phyloP scores from a whole-genome alignment of 805 yeast genomes.

The Myxozyma lipomycoides region DNA sequence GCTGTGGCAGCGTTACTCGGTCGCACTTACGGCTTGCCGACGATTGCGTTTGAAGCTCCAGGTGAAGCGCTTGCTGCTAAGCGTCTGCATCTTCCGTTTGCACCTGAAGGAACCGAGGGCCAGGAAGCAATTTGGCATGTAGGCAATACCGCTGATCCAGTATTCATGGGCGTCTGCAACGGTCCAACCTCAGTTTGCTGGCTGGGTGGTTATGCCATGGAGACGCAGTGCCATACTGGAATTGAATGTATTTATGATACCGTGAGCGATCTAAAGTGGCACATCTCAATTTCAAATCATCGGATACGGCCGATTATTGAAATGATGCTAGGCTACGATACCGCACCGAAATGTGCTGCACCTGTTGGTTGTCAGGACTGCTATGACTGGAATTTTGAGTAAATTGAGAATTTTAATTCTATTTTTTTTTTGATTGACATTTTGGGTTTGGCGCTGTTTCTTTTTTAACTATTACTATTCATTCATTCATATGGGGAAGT shows the following conservation, averaged over 20 bases:
- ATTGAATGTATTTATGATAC: slow-evolving; percentile 83
- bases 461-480: neutral
- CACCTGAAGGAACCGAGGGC: slow-evolving; percentile 67
- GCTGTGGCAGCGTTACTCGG: slow-evolving; percentile 77
- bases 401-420: neutral
- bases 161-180: slow-evolving; percentile 92
- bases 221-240: slow-evolving; percentile 91
- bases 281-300: slow-evolving; percentile 81
- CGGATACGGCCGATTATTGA: slow-evolving; percentile 83
- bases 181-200: slow-evolving; percentile 91
- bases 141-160: slow-evolving; percentile 97
- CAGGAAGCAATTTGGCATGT: slow-evolving; percentile 75
- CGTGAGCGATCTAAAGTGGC: slow-evolving; percentile 74
- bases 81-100: slow-evolving; percentile 80
- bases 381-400: slow-evolving; percentile 27
- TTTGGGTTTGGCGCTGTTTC: neutral
- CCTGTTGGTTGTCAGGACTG: slow-evolving; percentile 25
- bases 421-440: neutral
- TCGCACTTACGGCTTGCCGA: slow-evolving; percentile 87
- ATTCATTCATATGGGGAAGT: neutral
- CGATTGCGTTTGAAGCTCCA: slow-evolving; percentile 88
- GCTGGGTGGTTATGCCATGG: slow-evolving; percentile 96
- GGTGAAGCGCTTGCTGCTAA: slow-evolving; percentile 81
- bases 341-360: slow-evolving; percentile 61
- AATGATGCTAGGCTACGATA: slow-evolving; percentile 68